Percentiles rank a stretch among this genome's conserved stretches.
These are phyloP conservation scores for Clarkia xantiana DNA, from an alignment of 345 rosid genomes.

Conservation along the genomic window DNA sequence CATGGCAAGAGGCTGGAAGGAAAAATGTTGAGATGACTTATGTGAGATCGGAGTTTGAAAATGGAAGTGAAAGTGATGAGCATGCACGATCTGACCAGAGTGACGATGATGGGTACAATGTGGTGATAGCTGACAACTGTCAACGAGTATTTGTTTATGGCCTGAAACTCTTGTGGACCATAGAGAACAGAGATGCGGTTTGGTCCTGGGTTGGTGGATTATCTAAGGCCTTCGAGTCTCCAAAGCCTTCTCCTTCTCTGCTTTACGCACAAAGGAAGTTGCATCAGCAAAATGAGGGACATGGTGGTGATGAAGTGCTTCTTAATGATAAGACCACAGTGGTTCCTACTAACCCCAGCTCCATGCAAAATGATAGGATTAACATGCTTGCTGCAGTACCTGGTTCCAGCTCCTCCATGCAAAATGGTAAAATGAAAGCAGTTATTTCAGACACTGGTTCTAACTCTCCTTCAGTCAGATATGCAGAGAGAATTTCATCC, in stretches of 20 bases:
- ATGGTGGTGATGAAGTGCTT: conserved; percentile 27
- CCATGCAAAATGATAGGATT: too few relatives aligned
- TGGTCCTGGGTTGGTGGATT: conserved; percentile 95
- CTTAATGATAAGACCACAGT: conserved; percentile 24
- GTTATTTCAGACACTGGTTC: neutral
- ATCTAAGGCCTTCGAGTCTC: conserved; percentile 82
- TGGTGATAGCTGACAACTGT: conserved; percentile 90
- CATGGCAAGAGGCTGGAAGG: conserved; percentile 99
- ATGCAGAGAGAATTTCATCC: conserved; percentile 14
- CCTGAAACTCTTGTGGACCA: conserved; percentile 86
- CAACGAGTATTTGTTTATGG: conserved; percentile 88
- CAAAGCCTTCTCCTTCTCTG: conserved; percentile 89
- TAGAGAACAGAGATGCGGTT: conserved; percentile 82
- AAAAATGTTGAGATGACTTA: conserved; percentile 83
- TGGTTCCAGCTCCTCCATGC: neutral
- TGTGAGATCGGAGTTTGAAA: conserved; percentile 92
- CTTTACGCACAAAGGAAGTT: conserved; percentile 76
- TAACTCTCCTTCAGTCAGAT: too few relatives aligned
- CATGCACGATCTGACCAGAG: conserved; percentile 78
- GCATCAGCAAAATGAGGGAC: conserved; percentile 53
- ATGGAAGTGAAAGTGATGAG: conserved; percentile 95
- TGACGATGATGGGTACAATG: conserved; percentile 95
- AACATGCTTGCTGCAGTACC: neutral
- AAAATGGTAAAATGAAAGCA: neutral
- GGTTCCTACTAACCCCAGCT: conserved; percentile 11